Conservation (phyloP, 495 filamentous ascomycete genomes). For the Massariosphaeria phaeospora region DNA sequence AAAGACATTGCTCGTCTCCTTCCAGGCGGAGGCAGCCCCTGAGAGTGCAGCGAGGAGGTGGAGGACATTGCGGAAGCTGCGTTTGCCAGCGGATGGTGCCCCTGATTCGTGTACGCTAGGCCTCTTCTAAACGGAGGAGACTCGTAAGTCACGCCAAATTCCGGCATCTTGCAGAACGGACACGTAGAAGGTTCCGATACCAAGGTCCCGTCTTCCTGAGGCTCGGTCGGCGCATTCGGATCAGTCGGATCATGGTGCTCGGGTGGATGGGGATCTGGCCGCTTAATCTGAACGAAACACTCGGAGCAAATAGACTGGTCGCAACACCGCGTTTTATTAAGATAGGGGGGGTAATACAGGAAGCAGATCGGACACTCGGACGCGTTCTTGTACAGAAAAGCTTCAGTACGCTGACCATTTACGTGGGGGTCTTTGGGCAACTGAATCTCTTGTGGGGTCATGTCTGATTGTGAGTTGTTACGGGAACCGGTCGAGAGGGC, state of each 20-base stretch:
- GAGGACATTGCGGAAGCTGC: conserved; percentile 70
- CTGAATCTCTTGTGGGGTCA: conserved; percentile 69
- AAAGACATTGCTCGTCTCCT: conserved; percentile 74
- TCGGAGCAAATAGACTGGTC: conserved; percentile 97
- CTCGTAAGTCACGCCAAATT: conserved; percentile 91
- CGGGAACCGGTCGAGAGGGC: conserved; percentile 67
- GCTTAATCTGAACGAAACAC: conserved; percentile 98
- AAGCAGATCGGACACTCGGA: conserved; percentile 95
- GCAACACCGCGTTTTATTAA: conserved; percentile 95
- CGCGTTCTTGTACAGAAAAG: conserved; percentile 85
- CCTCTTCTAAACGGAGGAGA: conserved; percentile 84
- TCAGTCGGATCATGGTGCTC: conserved; percentile 65
- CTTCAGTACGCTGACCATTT: conserved; percentile 87
- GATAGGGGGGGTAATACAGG: conserved; percentile 87
- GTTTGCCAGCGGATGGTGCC: conserved; percentile 43
- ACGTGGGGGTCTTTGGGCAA: conserved; percentile 80
- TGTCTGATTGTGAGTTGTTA: conserved; percentile 62
- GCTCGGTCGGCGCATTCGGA: conserved; percentile 40
- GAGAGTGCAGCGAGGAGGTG: conserved; percentile 55
- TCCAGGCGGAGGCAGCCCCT: conserved; percentile 43
- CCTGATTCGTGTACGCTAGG: conserved; percentile 59
- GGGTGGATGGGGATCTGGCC: conserved; percentile 90
- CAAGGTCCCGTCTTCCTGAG: conserved; percentile 56
- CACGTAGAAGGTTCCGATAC: conserved; percentile 90
- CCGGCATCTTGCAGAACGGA: conserved; percentile 90